Evolutionary conservation across 2,329 filamentous ascomycete species (phyloP), one percentile per base, ranked within the genome.

Genomic region (Colletotrichum sojae): DNA sequence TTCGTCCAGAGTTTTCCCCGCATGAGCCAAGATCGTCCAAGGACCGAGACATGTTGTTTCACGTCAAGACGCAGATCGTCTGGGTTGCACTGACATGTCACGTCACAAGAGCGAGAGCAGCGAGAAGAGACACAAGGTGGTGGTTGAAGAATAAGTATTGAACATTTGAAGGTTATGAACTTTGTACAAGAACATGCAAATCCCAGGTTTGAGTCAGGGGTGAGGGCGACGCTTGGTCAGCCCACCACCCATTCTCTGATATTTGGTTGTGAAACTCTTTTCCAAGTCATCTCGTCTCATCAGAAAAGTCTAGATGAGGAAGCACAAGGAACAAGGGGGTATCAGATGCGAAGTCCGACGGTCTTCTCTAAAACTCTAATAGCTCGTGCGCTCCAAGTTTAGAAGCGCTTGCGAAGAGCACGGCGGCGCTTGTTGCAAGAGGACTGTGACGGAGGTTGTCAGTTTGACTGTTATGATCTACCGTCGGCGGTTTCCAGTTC

Each of bases 161-260:
- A 60, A 69, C 66, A 66, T 60, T 61, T 52, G 31, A 65, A 55
- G 40, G 65, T 36, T 68, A 45, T 69, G 40, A 66, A 60, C 66
- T 69, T 66, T 69, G 36, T 69, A 69, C 66, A 69, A 66, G 66
- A 69, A 69, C 62, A 60, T 66, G 66, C 55, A 56, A 65, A 60
- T 66, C 55, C 66, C 55, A 66, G 54, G 49, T 48, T 64, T 64
- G 51, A 48, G 49, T n/a, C n/a, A 15, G 40, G 40, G 40, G 3
- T n/a, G 12, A 12, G 40, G 13, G 10, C 31, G 31, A 36, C 31
- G 40, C 16, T n/a, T 15, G 54, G 60, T 58, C 60, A 58, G 31
- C 53, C 48, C 16, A 12, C 39, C 39, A 31, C 40, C 40, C 13
- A 25, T 25, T 43, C 40, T 43, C 40, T 58, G 60, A 68, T 58